Percentiles rank a stretch among this genome's conserved stretches.
Evolutionary conservation across 371 early-diverging fungal genomes (phyloP).

Genomic region (Mucor saturninus): DNA sequence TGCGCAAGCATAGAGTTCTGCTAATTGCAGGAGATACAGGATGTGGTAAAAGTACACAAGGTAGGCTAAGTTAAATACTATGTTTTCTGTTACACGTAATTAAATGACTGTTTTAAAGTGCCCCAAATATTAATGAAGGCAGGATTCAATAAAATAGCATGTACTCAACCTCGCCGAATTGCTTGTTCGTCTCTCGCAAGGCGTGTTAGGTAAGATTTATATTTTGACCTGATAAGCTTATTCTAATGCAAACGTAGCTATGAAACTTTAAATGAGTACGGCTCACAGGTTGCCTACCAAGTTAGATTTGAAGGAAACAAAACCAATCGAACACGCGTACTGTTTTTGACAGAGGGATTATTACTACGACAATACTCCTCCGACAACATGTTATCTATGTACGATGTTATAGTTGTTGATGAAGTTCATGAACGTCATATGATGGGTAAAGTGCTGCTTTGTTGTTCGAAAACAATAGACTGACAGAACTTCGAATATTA

Average conservation of each 20-base stretch:
- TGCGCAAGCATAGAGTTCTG: conserved; percentile 57
- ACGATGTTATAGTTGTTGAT: conserved; percentile 73
- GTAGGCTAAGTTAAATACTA: conserved; percentile 35
- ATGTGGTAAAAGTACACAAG: conserved; percentile 82
- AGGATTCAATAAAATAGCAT: conserved; percentile 76
- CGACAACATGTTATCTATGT: conserved; percentile 60
- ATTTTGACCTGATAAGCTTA: background rate
- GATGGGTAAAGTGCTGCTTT: conserved; percentile 34
- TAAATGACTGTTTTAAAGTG: conserved; percentile 34
- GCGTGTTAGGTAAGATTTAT: conserved; percentile 61
- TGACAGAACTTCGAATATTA: background rate
- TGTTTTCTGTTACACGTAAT: background rate
- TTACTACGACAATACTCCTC: conserved; percentile 66
- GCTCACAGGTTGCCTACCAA: conserved; percentile 72
- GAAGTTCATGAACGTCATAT: conserved; percentile 79
- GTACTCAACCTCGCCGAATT: conserved; percentile 95
- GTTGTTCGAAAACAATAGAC: too few species aligned
- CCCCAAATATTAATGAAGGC: conserved; percentile 79
- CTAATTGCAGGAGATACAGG: conserved; percentile 85
- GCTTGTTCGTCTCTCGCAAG: conserved; percentile 89
- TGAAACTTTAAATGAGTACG: conserved; percentile 69
- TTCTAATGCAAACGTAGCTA: conserved; percentile 26
- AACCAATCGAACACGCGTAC: conserved; percentile 59
- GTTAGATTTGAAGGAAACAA: conserved; percentile 74
- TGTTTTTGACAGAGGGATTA: conserved; percentile 72